Base-by-base conservation (phyloP, 2,329 filamentous ascomycete species). In the Fusarium begoniae region DNA sequence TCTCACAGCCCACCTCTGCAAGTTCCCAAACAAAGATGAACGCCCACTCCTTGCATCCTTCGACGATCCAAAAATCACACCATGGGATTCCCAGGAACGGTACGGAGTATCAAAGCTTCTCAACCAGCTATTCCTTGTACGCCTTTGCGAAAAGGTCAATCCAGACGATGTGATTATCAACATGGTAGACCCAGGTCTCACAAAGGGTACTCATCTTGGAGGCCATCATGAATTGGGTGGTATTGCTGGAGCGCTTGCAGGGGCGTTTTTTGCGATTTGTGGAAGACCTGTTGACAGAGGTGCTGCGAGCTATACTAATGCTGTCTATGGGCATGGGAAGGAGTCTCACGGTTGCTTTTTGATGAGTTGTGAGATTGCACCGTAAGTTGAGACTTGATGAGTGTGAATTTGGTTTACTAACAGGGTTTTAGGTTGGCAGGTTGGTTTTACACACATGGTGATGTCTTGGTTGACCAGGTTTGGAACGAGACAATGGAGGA, bases 311-410 rank as follows among this genome's bases (percentile, higher is more conserved):
- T 88, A 85, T 72, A 63, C 88, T 2, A 84, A 89, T 74, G 87
- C 87, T 1, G 79, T 78, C 0, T 79, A 85, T 2, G 79, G 81
- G 0, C 83, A 88, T 60, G 87, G 87, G 0, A 82, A 81, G 48
- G 86, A 88, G 74, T 85, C 85, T 1, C 87, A 90, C 73, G 87
- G 87, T 0, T 85, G 83, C 50, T 88, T 85, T 66, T 45, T 88
- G 2, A 86, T 85, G 81, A 84, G 84, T 54, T 88, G 85, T 82
- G 77, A 84, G 2, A 63, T 77, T 57, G 65, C 75, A 1, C 75
- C 75, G 75, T 77, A 47, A 65, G 75, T 66, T 11, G 13, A n/a
- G 14, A 8, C 14, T 3, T 40, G 4, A 22, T 15, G 5, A 8
- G 1, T 13, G 20, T 17, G 14, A 0, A 2, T 17, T 17, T n/a